These are phyloP conservation scores for Phytophthora ohioensis DNA, from an alignment of 352 stramenopile genomes.

Conservation along the genomic window DNA sequence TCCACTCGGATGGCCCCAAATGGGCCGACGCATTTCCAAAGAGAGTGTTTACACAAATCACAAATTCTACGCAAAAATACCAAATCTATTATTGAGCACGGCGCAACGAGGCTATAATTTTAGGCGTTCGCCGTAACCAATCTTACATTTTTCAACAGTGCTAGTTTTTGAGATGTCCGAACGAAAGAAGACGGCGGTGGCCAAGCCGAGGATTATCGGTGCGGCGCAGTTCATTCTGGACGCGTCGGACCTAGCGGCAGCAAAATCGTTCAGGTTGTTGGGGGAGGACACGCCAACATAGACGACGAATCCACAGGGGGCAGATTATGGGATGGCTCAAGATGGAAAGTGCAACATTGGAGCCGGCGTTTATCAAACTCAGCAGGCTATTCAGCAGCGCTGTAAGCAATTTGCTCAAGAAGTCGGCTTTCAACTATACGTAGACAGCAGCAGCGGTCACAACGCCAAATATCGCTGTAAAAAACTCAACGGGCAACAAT, in stretches of 20 bases:
- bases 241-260: background rate
- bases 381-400: background rate
- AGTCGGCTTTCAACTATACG: background rate
- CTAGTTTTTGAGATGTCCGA: too few relatives aligned
- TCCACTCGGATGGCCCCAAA: too few relatives aligned
- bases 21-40: too few relatives aligned
- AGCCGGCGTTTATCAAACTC: background rate
- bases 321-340: background rate
- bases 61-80: too few relatives aligned
- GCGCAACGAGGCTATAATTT: too few relatives aligned
- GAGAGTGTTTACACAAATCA: too few relatives aligned
- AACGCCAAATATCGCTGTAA: constrained; percentile 14
- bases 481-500: constrained; percentile 18
- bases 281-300: background rate
- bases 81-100: too few relatives aligned
- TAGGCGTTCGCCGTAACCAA: too few relatives aligned
- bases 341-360: background rate
- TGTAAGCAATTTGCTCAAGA: background rate
- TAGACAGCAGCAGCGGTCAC: background rate
- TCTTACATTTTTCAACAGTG: too few relatives aligned
- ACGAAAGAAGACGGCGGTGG: too few relatives aligned
- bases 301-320: background rate
- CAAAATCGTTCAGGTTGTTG: background rate
- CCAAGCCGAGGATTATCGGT: too few relatives aligned
- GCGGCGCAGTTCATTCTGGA: background rate